Evolutionary conservation across 2,329 filamentous ascomycete genomes (phyloP), one percentile per base, ranked within the genome.

Genomic region (Ampelomyces quisqualis): DNA sequence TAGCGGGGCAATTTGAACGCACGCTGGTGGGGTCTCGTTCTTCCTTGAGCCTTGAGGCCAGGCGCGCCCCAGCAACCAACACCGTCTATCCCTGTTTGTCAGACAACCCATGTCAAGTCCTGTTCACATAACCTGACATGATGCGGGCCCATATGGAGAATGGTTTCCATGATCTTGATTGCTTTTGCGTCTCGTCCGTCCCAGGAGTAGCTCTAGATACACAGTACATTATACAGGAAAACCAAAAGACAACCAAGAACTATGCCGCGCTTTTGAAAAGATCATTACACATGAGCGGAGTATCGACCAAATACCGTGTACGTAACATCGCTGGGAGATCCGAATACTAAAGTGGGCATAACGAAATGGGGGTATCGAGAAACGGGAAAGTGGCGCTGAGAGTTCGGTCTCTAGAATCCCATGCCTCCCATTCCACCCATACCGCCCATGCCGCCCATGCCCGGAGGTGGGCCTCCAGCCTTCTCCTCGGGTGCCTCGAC

Each of bases 401-500:
- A 34, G 37, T 49, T 45, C 46, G 31, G 5, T 23, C 45, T 38
- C 58, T 79, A 80, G 73, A 80, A 80, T 34, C 61, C 60, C 84
- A 88, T 62, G 24, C 55, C 55, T 36, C 49, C 53, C 54, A 54
- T 62, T 26, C 47, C 50, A 33, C 81, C 81, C 75, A 78, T 78
- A 44, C 77, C 77, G 26, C 76, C 77, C 77, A 84, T 85, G 51
- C 81, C 80, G 35, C 78, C 78, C 54, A 57, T 56, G 50, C 40
- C 36, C 77, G 73, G 47, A 78, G 75, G 61, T 35, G 51, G 47
- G 23, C 49, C 49, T 15, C 49, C 49, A 32, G 67, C 80, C 85
- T 96, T 96, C 72, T 96, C 90, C 72, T 97, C 91, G 38, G 88
- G 81, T 38, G 91, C 93, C 70, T 98, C 93, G 36, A 96, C 90